These are phyloP conservation scores for Mortierella sp. DNA, from an alignment of 371 early-diverging fungal genomes.

Conservation along the genomic window DNA sequence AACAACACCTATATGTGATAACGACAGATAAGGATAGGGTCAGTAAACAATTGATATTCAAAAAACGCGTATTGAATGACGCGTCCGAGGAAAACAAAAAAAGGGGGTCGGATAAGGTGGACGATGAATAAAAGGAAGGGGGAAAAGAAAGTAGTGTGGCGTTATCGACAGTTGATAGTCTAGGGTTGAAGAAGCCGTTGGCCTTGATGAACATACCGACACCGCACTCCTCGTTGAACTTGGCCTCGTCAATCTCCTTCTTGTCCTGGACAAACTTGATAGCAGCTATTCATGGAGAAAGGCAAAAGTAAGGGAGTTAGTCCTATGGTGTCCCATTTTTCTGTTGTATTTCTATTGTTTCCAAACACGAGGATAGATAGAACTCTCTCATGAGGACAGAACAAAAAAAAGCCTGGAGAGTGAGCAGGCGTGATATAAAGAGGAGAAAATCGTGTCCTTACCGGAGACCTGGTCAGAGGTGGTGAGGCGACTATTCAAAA, in stretches of 20 bases:
- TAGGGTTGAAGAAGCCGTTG: neutral
- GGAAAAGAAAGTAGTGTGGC: neutral
- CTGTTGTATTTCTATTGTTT: neutral
- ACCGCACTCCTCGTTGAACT: constrained; percentile 89
- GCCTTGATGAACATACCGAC: constrained; percentile 77
- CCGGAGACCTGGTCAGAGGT: constrained; percentile 93
- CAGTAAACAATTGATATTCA: neutral
- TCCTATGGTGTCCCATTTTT: neutral
- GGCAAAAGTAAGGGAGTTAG: neutral
- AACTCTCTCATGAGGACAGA: neutral
- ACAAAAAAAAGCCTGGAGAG: neutral
- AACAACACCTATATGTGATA: constrained; percentile 70
- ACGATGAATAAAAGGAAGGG: neutral
- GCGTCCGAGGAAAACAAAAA: constrained; percentile 10
- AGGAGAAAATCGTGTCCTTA: constrained; percentile 42
- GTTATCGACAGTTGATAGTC: neutral
- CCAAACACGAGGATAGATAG: constrained; percentile 34
- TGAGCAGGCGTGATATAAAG: neutral
- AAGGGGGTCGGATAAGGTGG: neutral
- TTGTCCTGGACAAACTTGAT: constrained; percentile 84
- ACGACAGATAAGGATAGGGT: neutral
- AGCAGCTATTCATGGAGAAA: constrained; percentile 74
- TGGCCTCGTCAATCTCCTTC: constrained; percentile 69
- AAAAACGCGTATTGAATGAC: neutral
- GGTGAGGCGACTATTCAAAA: constrained; percentile 66